A percentile compares a stretch with the other conserved stretches of the same genome.
Evolutionary conservation across 805 yeast species (phyloP).

Genomic region (Candida arabinofermentans): DNA sequence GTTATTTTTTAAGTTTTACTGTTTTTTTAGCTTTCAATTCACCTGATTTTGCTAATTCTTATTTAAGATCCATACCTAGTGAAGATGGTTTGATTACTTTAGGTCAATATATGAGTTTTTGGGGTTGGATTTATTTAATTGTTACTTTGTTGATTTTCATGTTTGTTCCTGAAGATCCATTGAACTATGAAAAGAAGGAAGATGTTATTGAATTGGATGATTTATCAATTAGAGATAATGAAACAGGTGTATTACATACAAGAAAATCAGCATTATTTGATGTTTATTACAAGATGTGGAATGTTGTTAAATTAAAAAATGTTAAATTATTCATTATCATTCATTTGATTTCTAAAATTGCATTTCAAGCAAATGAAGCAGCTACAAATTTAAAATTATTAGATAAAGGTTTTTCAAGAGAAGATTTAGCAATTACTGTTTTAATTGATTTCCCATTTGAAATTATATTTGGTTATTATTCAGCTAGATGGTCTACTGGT

Average conservation of each 20-base stretch:
- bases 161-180: constrained; percentile 70
- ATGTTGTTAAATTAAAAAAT: constrained; percentile 63
- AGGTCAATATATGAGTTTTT: constrained; percentile 69
- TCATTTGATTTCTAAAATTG: constrained; percentile 79
- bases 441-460: constrained; percentile 95
- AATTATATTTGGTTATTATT: constrained; percentile 89
- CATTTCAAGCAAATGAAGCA: constrained; percentile 93
- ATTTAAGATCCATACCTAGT: constrained; percentile 57
- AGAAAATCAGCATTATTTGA: constrained; percentile 35
- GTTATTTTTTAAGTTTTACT: constrained; percentile 88
- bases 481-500: constrained; percentile 92
- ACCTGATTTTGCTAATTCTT: constrained; percentile 87
- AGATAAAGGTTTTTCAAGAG: constrained; percentile 89
- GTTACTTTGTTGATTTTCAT: constrained; percentile 61
- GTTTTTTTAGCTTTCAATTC: constrained; percentile 88
- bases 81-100: constrained; percentile 66
- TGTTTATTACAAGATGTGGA: constrained; percentile 63
- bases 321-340: constrained; percentile 71
- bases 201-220: constrained; percentile 11
- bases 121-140: constrained; percentile 69
- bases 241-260: constrained; percentile 11
- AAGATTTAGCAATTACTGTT: constrained; percentile 89
- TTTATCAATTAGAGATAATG: constrained; percentile 13
- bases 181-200: constrained; percentile 30
- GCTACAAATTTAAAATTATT: constrained; percentile 89